Conservation (phyloP, 495 filamentous ascomycete species). For the Letharia columbiana region DNA sequence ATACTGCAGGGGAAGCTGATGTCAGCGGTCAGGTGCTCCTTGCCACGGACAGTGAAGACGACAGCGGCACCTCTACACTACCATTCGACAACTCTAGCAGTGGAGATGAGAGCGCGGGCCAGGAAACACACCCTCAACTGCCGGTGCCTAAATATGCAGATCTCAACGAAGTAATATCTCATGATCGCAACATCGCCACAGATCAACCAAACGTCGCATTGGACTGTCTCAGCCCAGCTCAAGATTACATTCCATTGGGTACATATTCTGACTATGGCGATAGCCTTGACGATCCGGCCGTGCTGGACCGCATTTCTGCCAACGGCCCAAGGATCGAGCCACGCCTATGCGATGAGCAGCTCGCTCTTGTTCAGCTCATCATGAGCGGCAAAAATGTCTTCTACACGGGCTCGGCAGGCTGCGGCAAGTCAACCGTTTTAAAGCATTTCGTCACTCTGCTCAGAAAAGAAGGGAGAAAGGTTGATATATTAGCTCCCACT, state of each 20-base stretch:
- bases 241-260: not conserved
- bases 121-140: not conserved
- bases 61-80: not conserved
- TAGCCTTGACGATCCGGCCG: not conserved
- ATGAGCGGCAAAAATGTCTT: slow-evolving; percentile 47
- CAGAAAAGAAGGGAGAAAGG: slow-evolving; percentile 26
- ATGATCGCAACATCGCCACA: not conserved
- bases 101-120: not conserved
- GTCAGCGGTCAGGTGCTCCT: not conserved
- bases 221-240: not conserved
- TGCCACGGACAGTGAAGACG: not conserved
- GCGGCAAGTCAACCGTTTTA: slow-evolving; percentile 51
- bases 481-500: slow-evolving; percentile 50
- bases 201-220: not conserved
- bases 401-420: slow-evolving; percentile 54
- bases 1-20: not conserved
- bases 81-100: not conserved
- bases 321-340: slow-evolving; percentile 14
- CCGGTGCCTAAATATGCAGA: not conserved
- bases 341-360: slow-evolving; percentile 39
- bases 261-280: not conserved
- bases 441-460: slow-evolving; percentile 39
- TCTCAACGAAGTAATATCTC: not conserved
- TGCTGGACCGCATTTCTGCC: not conserved
- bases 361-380: slow-evolving; percentile 40